Evolutionary conservation across 73 alveolate species (phyloP).

Genomic region (Tetrahymena thermophila): DNA sequence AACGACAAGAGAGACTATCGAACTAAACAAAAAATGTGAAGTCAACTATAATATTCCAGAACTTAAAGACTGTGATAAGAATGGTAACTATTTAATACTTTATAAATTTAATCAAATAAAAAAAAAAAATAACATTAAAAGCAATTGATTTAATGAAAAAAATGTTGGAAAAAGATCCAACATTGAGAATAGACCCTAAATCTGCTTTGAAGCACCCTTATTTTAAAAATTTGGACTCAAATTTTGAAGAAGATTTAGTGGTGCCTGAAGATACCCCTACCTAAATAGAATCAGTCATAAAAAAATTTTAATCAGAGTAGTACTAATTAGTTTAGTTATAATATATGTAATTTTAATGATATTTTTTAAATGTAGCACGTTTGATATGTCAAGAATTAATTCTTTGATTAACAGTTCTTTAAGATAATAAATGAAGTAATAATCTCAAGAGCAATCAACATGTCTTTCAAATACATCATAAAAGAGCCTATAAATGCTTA

Average conservation of each 20-base stretch:
- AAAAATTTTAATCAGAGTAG: background rate
- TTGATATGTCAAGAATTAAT: background rate
- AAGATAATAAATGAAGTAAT: background rate
- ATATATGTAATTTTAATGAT: background rate
- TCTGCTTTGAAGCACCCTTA: constrained; percentile 18
- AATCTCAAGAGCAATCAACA: background rate
- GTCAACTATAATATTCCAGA: background rate
- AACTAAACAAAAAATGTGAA: background rate
- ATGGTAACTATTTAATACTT: background rate
- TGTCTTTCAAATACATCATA: background rate
- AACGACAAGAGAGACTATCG: background rate
- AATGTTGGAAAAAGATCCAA: constrained; percentile 40
- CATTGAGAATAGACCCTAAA: constrained; percentile 11
- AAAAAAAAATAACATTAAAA: background rate
- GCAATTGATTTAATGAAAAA: constrained; percentile 28
- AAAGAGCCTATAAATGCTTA: background rate
- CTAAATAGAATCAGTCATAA: background rate
- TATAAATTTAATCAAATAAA: background rate
- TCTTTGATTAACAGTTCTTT: background rate
- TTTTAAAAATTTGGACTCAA: background rate
- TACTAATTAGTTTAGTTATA: background rate
- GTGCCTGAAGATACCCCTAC: background rate
- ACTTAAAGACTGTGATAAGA: background rate
- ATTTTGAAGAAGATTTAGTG: background rate
- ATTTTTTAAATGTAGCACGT: background rate